Percentiles rank a stretch among this genome's conserved stretches.
phyloP scores from a whole-genome alignment of 192 early-diverging fungal genomes.

The Haplosporangium gracile region DNA sequence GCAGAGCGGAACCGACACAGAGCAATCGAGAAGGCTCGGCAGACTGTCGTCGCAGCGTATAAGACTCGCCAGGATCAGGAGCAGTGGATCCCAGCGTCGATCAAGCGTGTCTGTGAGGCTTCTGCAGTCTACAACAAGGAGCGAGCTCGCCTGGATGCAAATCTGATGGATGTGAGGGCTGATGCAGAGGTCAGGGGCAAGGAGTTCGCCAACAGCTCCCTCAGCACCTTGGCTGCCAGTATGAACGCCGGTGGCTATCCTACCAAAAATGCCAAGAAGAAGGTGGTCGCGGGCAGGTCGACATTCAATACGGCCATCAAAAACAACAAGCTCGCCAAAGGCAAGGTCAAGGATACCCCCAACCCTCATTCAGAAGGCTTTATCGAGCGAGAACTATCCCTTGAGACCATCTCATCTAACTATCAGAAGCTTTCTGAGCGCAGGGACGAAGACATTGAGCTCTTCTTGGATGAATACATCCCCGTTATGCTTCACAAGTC shows the following conservation, averaged over 20 bases:
- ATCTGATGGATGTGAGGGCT: background rate
- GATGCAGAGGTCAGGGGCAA: background rate
- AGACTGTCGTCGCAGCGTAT: background rate
- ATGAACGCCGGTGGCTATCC: background rate
- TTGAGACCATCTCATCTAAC: background rate
- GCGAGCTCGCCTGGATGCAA: background rate
- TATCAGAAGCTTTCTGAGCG: background rate
- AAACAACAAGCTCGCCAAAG: background rate
- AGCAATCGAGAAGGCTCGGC: background rate
- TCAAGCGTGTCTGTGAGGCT: background rate
- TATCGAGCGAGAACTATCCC: background rate
- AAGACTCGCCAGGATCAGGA: background rate
- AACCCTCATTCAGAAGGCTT: background rate
- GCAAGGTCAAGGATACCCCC: background rate
- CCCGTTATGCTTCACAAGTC: background rate
- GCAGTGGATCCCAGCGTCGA: background rate
- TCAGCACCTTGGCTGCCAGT: background rate
- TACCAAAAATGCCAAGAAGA: background rate
- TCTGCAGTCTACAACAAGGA: background rate
- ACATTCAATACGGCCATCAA: background rate
- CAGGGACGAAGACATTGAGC: slow-evolving; percentile 4
- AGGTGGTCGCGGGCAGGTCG: background rate
- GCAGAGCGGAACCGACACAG: background rate
- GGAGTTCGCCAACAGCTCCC: background rate
- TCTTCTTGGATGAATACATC: slow-evolving; percentile 20